Evolutionary conservation across 768 basidiomycete species (phyloP).

Genomic region (Roridomyces roridus): DNA sequence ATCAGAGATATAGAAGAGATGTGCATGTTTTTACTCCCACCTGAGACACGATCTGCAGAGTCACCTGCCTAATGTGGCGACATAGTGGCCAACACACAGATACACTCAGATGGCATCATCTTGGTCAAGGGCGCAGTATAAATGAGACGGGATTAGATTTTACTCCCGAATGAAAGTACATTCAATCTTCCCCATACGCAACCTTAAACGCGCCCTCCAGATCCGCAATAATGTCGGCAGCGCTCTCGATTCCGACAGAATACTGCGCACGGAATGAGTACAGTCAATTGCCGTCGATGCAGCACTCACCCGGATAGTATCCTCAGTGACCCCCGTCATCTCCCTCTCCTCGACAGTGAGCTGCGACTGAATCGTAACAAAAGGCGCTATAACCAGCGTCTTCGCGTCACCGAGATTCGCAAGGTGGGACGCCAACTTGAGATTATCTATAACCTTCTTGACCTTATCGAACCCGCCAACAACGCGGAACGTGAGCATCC

Average conservation of each 20-base stretch:
- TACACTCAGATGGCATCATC: too few species aligned
- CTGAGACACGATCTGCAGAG: too few species aligned
- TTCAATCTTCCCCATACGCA: too few species aligned
- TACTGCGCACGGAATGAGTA: slow-evolving; percentile 32
- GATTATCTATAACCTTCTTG: slow-evolving; percentile 38
- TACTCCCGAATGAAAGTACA: too few species aligned
- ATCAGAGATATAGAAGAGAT: too few species aligned
- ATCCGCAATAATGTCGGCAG: slow-evolving; percentile 53
- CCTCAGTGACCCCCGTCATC: slow-evolving; percentile 56
- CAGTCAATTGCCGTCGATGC: too few species aligned
- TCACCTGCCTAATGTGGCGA: too few species aligned
- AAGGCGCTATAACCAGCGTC: slow-evolving; percentile 66
- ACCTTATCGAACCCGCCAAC: slow-evolving; percentile 32
- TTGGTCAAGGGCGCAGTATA: too few species aligned
- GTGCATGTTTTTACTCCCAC: too few species aligned
- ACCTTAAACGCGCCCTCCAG: slow-evolving; percentile 44
- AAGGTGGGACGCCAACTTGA: slow-evolving; percentile 39
- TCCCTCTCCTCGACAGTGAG: slow-evolving; percentile 52
- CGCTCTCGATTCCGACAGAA: slow-evolving; percentile 50
- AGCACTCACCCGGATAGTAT: slow-evolving; percentile 60
- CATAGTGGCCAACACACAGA: too few species aligned
- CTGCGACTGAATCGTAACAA: slow-evolving; percentile 65
- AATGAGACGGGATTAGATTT: too few species aligned
- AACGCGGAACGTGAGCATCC: slow-evolving; percentile 41
- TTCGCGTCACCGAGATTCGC: slow-evolving; percentile 53